Base-by-base conservation (phyloP, 495 filamentous ascomycete species). In the Aspergillus ostianus region DNA sequence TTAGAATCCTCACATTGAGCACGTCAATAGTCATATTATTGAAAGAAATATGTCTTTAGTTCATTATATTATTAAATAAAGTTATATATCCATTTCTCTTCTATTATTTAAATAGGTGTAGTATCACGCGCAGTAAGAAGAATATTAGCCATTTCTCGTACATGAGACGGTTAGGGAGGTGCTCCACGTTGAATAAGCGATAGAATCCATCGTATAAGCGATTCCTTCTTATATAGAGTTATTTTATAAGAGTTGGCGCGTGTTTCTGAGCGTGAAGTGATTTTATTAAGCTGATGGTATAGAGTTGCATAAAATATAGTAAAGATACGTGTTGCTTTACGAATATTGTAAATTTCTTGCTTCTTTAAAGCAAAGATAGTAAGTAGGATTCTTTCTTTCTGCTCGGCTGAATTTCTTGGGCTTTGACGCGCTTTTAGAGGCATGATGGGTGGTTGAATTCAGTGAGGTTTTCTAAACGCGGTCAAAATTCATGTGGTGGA, bases 151-250 rank as follows among this genome's bases (percentile, higher is more conserved):
- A 26, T 26, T 26, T 26, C 23, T 26, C 23, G 23, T 26, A 23
- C 29, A 13, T 32, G 48, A 46, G 21, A 21, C 53, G 55, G 26
- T n/a, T 13, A 18, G n/a, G 21, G 47, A 36, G 55, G 4, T 50
- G 55, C 45, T 57, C 55, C 47, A 52, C 52, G 56, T 30, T 36
- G 13, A 59, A 74, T 56, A 53, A 49, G 5, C 13, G 27, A 41
- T 57, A 76, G 58, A 51, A 77, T 71, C 69, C 65, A 58, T 56
- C 64, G 30, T 56, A 70, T 21, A 62, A 74, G 70, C 18, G 61
- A 62, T 48, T 65, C 8, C 26, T 55, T 27, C 19, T 55, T 27
- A 55, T 36, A 44, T 44, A 8, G 19, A 41, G 27, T 55, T 52
- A 78, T 67, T 55, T 70, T 72, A 53, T 36, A 44, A 44, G 21